phyloP scores from a whole-genome alignment of 2,329 filamentous ascomycete species.

The Monilinia vaccinii-corymbosi region DNA sequence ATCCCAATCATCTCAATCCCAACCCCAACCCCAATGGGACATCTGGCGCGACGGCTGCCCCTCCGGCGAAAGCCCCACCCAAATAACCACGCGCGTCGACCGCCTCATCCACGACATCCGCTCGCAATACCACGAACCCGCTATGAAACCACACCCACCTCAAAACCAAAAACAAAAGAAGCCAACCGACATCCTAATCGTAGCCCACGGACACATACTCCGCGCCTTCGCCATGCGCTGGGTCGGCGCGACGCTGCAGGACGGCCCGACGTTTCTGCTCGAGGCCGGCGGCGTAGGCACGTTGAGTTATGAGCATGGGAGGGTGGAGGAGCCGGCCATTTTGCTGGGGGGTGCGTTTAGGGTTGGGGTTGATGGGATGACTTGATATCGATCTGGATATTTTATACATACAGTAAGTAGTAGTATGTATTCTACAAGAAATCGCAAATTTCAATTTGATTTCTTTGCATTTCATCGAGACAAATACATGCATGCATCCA shows the following conservation, averaged over 20 bases:
- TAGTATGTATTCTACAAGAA: no score
- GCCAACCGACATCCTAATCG: slow-evolving; percentile 68
- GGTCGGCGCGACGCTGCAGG: slow-evolving; percentile 62
- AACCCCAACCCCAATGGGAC: slow-evolving; percentile 58
- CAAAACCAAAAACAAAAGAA: no score
- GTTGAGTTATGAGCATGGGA: slow-evolving; percentile 75
- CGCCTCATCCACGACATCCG: slow-evolving; percentile 67
- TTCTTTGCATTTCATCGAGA: no score
- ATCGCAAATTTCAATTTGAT: no score
- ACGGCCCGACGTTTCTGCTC: slow-evolving; percentile 68
- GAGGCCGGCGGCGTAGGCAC: slow-evolving; percentile 82
- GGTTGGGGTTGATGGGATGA: slow-evolving; percentile 25
- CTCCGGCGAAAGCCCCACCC: slow-evolving; percentile 60
- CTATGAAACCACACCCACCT: no score
- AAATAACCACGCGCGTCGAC: slow-evolving; percentile 67
- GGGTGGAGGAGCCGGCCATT: slow-evolving; percentile 69
- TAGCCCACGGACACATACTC: slow-evolving; percentile 86
- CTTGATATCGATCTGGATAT: no score
- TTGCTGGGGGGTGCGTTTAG: slow-evolving; percentile 57
- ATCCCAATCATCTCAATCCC: no score
- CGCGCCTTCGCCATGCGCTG: slow-evolving; percentile 83
- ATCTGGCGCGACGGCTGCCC: slow-evolving; percentile 87
- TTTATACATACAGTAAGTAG: no score
- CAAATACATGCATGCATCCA: no score
- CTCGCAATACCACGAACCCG: slow-evolving; percentile 46